phyloP scores from a whole-genome alignment of 331 rosid species.

The Telfairia occidentalis region DNA sequence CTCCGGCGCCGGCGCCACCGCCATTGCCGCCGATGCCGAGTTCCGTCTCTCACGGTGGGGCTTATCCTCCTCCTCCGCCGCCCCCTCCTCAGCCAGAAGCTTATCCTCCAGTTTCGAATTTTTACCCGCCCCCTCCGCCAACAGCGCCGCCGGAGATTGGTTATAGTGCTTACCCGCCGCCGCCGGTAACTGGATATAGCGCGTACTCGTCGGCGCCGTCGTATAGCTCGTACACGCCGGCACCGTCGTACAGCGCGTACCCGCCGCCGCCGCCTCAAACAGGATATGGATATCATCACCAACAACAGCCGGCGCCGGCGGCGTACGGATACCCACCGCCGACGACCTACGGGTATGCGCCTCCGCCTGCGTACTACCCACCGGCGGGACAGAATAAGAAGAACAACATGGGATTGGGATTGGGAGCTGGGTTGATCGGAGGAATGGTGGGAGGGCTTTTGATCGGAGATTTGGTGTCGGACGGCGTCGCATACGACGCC shows the following conservation, averaged over 20 bases:
- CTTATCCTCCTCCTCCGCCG: slow-evolving; percentile 1
- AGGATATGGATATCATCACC: not conserved
- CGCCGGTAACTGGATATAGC: not conserved
- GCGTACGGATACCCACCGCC: slow-evolving; percentile 1
- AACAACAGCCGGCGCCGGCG: not conserved
- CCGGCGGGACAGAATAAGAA: slow-evolving; percentile 26
- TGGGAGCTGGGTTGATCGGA: slow-evolving; percentile 75
- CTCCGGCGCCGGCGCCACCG: not conserved
- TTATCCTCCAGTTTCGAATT: slow-evolving; percentile 15
- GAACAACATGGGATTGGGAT: slow-evolving; percentile 52
- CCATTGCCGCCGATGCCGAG: slow-evolving; percentile 9
- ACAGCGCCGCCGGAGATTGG: not conserved
- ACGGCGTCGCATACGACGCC: slow-evolving; percentile 21
- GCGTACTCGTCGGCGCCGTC: not conserved
- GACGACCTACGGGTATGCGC: not conserved
- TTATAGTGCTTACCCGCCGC: not conserved
- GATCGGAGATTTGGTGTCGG: slow-evolving; percentile 67
- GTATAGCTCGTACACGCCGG: not conserved
- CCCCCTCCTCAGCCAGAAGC: slow-evolving; percentile 15
- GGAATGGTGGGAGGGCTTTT: slow-evolving; percentile 66
- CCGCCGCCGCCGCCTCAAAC: not conserved
- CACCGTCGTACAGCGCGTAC: not conserved
- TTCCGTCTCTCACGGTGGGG: not conserved
- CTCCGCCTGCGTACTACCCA: slow-evolving; percentile 10
- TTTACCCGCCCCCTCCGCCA: not conserved